A percentile compares a stretch with the other conserved stretches of the same genome.
phyloP scores from a whole-genome alignment of 2,329 filamentous ascomycete species.

The Westerdykella ornata region DNA sequence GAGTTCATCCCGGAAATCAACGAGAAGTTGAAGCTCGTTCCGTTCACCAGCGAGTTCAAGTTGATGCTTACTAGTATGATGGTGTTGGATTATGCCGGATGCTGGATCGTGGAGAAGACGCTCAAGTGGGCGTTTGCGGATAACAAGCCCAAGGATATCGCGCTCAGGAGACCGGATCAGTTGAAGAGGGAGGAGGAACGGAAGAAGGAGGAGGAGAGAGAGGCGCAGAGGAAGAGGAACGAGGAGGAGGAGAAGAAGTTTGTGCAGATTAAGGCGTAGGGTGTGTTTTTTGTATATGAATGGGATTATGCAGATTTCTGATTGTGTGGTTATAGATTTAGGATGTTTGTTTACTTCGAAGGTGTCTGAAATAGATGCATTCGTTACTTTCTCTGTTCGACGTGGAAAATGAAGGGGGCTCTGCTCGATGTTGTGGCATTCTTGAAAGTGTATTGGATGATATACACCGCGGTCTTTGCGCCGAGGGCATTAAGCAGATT shows the following conservation, averaged over 20 bases:
- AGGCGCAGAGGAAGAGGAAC: slow-evolving; percentile 33
- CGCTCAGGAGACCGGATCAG: slow-evolving; percentile 78
- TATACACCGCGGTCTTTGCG: no score
- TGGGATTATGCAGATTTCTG: no score
- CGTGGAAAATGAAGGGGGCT: no score
- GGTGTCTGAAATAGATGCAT: no score
- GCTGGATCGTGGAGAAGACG: slow-evolving; percentile 78
- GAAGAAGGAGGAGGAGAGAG: slow-evolving; percentile 51
- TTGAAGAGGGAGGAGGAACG: slow-evolving; percentile 66
- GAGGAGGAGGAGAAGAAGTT: slow-evolving; percentile 22
- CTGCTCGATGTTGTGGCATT: no score
- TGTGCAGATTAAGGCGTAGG: neutral
- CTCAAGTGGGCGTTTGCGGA: slow-evolving; percentile 85
- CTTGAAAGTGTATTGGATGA: no score
- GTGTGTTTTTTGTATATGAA: no score
- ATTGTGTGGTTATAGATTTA: no score
- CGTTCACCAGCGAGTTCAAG: slow-evolving; percentile 86
- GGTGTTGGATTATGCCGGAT: slow-evolving; percentile 79
- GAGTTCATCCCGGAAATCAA: slow-evolving; percentile 96
- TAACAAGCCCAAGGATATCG: slow-evolving; percentile 89
- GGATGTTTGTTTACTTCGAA: no score
- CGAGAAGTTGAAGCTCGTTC: slow-evolving; percentile 83
- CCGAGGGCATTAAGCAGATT: no score
- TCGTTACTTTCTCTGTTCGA: no score
- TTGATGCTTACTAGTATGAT: slow-evolving; percentile 74